phyloP scores from a whole-genome alignment of 2,329 filamentous ascomycete species.

The Exserohilum turcica region DNA sequence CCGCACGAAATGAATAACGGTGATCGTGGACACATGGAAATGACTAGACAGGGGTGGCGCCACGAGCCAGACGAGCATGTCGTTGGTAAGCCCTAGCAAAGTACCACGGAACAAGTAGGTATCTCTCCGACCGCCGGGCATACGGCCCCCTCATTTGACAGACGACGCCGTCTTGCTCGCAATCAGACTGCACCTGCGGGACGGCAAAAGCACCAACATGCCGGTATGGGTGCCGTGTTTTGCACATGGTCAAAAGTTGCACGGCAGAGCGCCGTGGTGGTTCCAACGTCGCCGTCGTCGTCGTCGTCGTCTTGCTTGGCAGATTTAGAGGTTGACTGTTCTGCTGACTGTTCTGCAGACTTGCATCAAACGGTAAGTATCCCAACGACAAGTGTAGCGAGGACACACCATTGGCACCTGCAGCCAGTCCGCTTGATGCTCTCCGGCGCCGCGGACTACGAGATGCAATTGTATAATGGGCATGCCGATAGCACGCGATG shows the following conservation, averaged over 20 bases:
- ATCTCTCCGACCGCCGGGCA: constrained; percentile 27
- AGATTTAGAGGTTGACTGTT: too few relatives aligned
- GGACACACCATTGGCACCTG: constrained; percentile 8
- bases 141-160: too few relatives aligned
- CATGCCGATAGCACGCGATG: constrained; percentile 36
- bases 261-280: constrained; percentile 27
- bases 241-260: constrained; percentile 11
- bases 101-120: constrained; percentile 6
- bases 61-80: constrained; percentile 22
- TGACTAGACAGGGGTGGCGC: constrained; percentile 19
- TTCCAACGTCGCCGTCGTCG: constrained; percentile 4
- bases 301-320: too few relatives aligned
- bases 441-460: constrained; percentile 17
- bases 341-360: constrained; percentile 13
- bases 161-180: constrained; percentile 6
- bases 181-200: constrained; percentile 17
- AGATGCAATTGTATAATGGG: constrained; percentile 39
- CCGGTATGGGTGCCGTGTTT: constrained; percentile 13
- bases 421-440: constrained; percentile 15
- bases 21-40: constrained; percentile 19
- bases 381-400: constrained; percentile 11
- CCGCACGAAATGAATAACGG: constrained; percentile 8
- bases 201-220: constrained; percentile 29
- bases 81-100: constrained; percentile 15
- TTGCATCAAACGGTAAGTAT: constrained; percentile 5